These are phyloP conservation scores for Exophiala calicioides DNA, from an alignment of 2,329 filamentous ascomycete species.

Conservation along the genomic window DNA sequence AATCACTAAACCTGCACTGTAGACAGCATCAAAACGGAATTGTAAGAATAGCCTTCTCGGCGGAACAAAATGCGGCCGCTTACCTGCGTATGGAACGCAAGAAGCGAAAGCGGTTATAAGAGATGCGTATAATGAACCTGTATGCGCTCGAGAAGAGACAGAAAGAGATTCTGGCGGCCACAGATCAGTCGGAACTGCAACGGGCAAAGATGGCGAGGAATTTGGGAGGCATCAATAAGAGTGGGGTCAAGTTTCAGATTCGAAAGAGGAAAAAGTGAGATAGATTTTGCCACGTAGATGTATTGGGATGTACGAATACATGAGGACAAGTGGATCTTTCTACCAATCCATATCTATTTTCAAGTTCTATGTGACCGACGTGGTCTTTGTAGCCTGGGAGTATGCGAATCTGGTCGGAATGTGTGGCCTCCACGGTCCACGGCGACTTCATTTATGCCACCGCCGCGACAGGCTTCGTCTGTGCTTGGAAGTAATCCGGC, in stretches of 20 bases:
- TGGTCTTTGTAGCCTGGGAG: no score
- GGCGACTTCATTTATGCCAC: no score
- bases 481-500: constrained; percentile 1
- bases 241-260: constrained; percentile 65
- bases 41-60: constrained; percentile 48
- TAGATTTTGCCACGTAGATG: no score
- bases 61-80: constrained; percentile 42
- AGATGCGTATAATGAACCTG: constrained; percentile 52
- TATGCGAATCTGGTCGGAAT: no score
- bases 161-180: constrained; percentile 55
- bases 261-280: constrained; percentile 60
- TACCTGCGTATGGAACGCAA: constrained; percentile 45
- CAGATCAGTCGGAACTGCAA: constrained; percentile 60
- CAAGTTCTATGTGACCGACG: no score
- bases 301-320: no score
- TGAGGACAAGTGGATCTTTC: no score
- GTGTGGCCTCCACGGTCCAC: no score
- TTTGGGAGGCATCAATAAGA: constrained; percentile 63
- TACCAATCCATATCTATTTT: no score
- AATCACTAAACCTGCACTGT: no score
- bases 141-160: constrained; percentile 56
- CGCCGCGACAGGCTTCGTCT: background rate
- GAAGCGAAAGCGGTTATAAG: constrained; percentile 51
- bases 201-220: constrained; percentile 62
- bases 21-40: constrained; percentile 39